phyloP scores from a whole-genome alignment of 805 yeast species.

The Hanseniaspora occidentalis region DNA sequence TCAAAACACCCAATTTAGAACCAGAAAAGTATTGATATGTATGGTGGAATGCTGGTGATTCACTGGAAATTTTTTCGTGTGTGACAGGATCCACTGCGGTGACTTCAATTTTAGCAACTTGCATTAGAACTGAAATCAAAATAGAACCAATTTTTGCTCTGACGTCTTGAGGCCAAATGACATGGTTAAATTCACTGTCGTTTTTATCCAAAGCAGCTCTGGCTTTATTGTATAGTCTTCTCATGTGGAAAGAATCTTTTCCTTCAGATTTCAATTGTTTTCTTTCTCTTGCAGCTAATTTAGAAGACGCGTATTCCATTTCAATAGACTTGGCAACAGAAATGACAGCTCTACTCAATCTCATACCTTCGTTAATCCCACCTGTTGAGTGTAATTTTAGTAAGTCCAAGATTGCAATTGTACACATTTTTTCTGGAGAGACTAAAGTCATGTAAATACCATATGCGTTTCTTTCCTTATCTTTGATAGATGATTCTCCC shows the following conservation, averaged over 20 bases:
- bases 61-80: slow-evolving; percentile 49
- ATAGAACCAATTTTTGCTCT: slow-evolving; percentile 73
- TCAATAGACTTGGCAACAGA: slow-evolving; percentile 79
- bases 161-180: slow-evolving; percentile 42
- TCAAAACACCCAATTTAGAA: slow-evolving; percentile 67
- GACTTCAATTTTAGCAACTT: slow-evolving; percentile 74
- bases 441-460: slow-evolving; percentile 71
- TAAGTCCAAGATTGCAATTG: slow-evolving; percentile 72
- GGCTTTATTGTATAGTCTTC: slow-evolving; percentile 28
- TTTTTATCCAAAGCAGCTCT: slow-evolving; percentile 26
- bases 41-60: slow-evolving; percentile 85
- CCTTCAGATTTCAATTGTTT: slow-evolving; percentile 41
- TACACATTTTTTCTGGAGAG: slow-evolving; percentile 69
- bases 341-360: slow-evolving; percentile 70
- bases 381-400: slow-evolving; percentile 63
- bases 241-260: slow-evolving; percentile 32
- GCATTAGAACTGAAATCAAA: slow-evolving; percentile 58
- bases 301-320: slow-evolving; percentile 66
- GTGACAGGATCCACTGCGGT: slow-evolving; percentile 73
- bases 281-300: slow-evolving; percentile 43
- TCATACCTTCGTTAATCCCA: slow-evolving; percentile 68
- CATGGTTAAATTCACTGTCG: slow-evolving; percentile 25
- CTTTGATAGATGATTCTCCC: slow-evolving; percentile 15
- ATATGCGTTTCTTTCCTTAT: slow-evolving; percentile 37
- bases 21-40: slow-evolving; percentile 75